Conservation (phyloP, 345 rosid genomes). For the Lepidium aucheri region DNA sequence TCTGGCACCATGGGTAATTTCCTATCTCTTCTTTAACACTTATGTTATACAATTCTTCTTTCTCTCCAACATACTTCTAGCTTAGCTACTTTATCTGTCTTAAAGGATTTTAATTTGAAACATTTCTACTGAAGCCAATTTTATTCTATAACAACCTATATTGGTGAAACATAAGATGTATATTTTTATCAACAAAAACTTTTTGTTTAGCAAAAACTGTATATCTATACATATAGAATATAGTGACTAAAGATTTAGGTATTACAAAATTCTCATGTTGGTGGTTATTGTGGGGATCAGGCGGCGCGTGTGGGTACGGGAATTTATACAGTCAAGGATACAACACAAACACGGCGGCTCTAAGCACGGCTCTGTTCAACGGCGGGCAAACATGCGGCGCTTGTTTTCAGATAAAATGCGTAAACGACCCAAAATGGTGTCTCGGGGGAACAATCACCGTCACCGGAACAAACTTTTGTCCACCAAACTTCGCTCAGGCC, state of each 20-base stretch:
- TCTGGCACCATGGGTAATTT: constrained; percentile 75
- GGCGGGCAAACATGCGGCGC: constrained; percentile 65
- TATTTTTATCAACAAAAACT: too few relatives aligned
- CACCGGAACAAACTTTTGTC: constrained; percentile 83
- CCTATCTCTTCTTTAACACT: background rate
- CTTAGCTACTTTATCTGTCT: background rate
- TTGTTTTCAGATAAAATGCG: constrained; percentile 61
- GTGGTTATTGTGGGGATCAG: constrained; percentile 22
- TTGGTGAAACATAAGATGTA: too few relatives aligned
- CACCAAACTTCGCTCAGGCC: constrained; percentile 66
- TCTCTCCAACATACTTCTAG: background rate
- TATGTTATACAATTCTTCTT: background rate
- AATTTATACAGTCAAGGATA: constrained; percentile 73
- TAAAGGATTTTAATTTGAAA: background rate
- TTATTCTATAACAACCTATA: too few relatives aligned
- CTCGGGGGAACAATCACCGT: constrained; percentile 46
- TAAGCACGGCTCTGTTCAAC: constrained; percentile 77
- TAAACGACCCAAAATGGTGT: constrained; percentile 58
- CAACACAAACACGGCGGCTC: constrained; percentile 66
- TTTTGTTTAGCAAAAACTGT: too few relatives aligned
- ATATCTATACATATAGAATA: too few relatives aligned
- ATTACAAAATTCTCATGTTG: background rate
- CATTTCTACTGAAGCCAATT: too few relatives aligned
- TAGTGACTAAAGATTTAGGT: too few relatives aligned
- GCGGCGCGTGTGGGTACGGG: constrained; percentile 87